Percentiles rank a stretch among this genome's conserved stretches.
Conservation (phyloP, 1,284 basidiomycete genomes). For the Mycosarcoma mackinlayi region DNA sequence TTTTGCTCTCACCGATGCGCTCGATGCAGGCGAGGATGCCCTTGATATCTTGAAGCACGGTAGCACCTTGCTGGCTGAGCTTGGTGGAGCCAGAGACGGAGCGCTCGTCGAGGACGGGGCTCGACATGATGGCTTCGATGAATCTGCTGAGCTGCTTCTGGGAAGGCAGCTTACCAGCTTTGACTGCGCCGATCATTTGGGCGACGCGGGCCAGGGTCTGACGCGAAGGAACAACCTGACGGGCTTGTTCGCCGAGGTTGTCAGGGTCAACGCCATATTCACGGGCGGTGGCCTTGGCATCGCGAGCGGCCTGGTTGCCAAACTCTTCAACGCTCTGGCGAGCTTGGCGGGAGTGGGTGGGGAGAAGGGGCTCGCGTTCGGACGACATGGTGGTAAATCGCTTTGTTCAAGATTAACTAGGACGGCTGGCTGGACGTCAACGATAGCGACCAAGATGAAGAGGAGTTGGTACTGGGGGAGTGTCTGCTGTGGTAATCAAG, state of each 20-base stretch:
- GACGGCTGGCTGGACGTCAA: neutral
- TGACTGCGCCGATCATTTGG: slow-evolving; percentile 48
- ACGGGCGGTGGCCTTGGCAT: slow-evolving; percentile 41
- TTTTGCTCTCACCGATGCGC: slow-evolving; percentile 54
- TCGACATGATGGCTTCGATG: slow-evolving; percentile 48
- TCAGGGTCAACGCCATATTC: slow-evolving; percentile 48
- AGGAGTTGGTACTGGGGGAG: neutral
- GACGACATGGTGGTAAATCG: slow-evolving; percentile 25
- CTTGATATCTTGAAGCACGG: slow-evolving; percentile 51
- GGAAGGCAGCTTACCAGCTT: slow-evolving; percentile 53
- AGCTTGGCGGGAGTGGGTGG: slow-evolving; percentile 36
- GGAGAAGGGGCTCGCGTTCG: slow-evolving; percentile 49
- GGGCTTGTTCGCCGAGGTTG: slow-evolving; percentile 29
- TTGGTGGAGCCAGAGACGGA: slow-evolving; percentile 40
- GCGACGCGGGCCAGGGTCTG: slow-evolving; percentile 43
- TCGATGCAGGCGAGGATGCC: slow-evolving; percentile 54
- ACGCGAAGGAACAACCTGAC: slow-evolving; percentile 43
- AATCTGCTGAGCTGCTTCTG: slow-evolving; percentile 49
- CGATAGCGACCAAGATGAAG: neutral
- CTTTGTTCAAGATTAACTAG: no score
- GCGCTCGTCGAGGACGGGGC: slow-evolving; percentile 53
- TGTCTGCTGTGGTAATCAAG: neutral
- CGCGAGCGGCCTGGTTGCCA: slow-evolving; percentile 29
- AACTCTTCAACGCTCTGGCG: slow-evolving; percentile 28
- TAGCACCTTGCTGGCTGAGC: slow-evolving; percentile 52